Percentiles rank a stretch among this genome's conserved stretches.
These are phyloP conservation scores for Stemphylium vesicarium DNA, from an alignment of 2,329 filamentous ascomycete species.

Conservation along the genomic window DNA sequence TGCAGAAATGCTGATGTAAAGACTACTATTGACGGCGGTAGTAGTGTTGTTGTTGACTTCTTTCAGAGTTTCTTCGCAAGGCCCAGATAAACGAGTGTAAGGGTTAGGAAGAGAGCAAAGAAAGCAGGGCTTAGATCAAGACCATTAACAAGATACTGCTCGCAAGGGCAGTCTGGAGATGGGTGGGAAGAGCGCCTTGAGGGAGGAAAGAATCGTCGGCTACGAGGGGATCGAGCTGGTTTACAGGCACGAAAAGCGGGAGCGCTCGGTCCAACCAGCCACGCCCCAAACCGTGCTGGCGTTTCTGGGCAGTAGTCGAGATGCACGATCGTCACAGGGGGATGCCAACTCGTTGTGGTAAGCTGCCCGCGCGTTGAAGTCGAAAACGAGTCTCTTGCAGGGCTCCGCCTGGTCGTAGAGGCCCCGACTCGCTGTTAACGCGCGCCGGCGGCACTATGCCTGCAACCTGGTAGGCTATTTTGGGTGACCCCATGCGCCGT, in stretches of 20 bases:
- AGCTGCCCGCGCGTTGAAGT: constrained; percentile 16
- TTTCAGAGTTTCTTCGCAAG: constrained; percentile 2
- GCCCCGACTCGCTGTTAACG: constrained; percentile 9
- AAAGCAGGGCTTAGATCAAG: constrained; percentile 21
- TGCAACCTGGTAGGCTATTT: constrained; percentile 29
- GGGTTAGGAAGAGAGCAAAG: constrained; percentile 17
- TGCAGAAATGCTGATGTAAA: constrained; percentile 19
- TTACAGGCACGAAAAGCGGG: constrained; percentile 30
- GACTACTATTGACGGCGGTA: constrained; percentile 16
- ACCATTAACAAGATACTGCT: constrained; percentile 23
- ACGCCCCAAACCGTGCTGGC: constrained; percentile 7
- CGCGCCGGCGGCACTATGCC: constrained; percentile 9
- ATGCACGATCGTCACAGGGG: constrained; percentile 33
- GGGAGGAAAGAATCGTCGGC: constrained; percentile 6
- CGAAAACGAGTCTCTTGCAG: constrained; percentile 17
- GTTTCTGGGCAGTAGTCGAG: constrained; percentile 7
- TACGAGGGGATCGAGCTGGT: constrained; percentile 29
- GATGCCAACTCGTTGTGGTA: constrained; percentile 19
- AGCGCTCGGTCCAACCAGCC: constrained; percentile 18
- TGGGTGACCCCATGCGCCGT: constrained; percentile 26
- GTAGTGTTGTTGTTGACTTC: constrained; percentile 3
- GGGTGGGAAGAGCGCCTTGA: constrained; percentile 25
- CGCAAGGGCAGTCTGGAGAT: constrained; percentile 30
- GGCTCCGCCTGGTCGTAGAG: constrained; percentile 13
- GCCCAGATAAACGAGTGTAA: constrained; percentile 37